Evolutionary conservation across 2,329 filamentous ascomycete species (phyloP).

Genomic region (Verticillium alfalfae): DNA sequence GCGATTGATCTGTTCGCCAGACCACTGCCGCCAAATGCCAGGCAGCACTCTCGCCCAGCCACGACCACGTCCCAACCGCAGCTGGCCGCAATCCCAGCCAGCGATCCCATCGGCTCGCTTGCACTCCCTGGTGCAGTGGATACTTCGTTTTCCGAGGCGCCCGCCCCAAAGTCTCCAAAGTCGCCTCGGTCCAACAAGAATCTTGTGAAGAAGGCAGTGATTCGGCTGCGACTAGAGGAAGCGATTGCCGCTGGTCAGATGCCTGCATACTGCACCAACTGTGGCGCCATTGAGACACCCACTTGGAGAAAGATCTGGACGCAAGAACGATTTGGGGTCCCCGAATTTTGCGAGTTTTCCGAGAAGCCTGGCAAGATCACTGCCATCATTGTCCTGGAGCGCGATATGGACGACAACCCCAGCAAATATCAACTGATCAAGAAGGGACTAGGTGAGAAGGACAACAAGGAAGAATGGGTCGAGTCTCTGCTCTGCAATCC

Average conservation of each 20-base stretch:
- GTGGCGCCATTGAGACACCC: constrained; percentile 89
- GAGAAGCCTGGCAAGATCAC: constrained; percentile 69
- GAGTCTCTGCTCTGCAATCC: constrained; percentile 83
- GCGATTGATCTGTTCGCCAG: neutral
- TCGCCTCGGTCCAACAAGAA: constrained; percentile 57
- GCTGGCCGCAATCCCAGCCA: constrained; percentile 26
- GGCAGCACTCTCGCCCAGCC: constrained; percentile 8
- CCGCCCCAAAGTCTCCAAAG: constrained; percentile 25
- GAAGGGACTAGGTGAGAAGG: constrained; percentile 58
- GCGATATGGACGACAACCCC: constrained; percentile 57
- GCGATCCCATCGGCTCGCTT: constrained; percentile 21
- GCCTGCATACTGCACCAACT: constrained; percentile 87
- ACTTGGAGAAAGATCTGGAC: constrained; percentile 93
- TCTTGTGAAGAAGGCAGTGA: constrained; percentile 56
- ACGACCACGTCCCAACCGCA: constrained; percentile 14
- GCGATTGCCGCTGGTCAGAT: constrained; percentile 74
- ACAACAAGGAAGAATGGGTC: constrained; percentile 63
- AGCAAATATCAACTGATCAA: constrained; percentile 71
- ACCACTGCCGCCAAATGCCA: neutral
- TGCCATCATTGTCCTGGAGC: constrained; percentile 63
- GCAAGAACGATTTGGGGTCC: constrained; percentile 51
- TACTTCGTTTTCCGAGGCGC: constrained; percentile 27
- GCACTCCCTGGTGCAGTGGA: constrained; percentile 20
- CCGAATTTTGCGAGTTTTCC: constrained; percentile 64
- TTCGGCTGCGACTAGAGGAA: constrained; percentile 52